A percentile compares a stretch with the other conserved stretches of the same genome.
Conservation (phyloP, 345 rosid species). For the Crucihimalaya himalaica region DNA sequence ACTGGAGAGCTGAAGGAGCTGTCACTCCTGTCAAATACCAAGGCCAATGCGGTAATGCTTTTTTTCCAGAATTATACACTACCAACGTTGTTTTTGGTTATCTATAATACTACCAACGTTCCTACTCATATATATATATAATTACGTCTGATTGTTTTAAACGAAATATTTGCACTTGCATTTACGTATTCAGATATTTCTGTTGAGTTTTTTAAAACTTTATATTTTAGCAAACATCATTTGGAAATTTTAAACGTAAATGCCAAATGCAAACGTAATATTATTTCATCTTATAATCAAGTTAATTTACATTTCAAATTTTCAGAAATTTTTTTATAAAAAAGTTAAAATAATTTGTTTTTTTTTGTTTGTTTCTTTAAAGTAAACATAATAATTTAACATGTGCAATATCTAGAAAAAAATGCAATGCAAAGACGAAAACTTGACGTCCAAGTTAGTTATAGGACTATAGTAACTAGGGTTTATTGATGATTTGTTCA, state of each 20-base stretch:
- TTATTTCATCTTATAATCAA: neutral
- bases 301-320: neutral
- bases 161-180: neutral
- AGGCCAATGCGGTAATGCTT: constrained; percentile 47
- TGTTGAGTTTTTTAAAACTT: neutral
- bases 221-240: neutral
- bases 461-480: neutral
- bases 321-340: neutral
- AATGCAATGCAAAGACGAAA: neutral
- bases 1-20: constrained; percentile 48
- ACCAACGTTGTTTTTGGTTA: neutral
- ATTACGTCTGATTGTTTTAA: neutral
- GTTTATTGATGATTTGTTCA: neutral
- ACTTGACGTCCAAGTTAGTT: constrained; percentile 17
- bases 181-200: neutral
- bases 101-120: neutral
- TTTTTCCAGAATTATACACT: neutral
- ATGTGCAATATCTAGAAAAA: neutral
- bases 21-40: constrained; percentile 50
- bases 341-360: neutral
- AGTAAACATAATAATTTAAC: neutral
- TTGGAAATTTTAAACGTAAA: neutral
- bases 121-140: neutral
- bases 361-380: neutral
- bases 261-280: neutral